Conservation (phyloP, 2,329 filamentous ascomycete species). For the Claviceps digitariae region DNA sequence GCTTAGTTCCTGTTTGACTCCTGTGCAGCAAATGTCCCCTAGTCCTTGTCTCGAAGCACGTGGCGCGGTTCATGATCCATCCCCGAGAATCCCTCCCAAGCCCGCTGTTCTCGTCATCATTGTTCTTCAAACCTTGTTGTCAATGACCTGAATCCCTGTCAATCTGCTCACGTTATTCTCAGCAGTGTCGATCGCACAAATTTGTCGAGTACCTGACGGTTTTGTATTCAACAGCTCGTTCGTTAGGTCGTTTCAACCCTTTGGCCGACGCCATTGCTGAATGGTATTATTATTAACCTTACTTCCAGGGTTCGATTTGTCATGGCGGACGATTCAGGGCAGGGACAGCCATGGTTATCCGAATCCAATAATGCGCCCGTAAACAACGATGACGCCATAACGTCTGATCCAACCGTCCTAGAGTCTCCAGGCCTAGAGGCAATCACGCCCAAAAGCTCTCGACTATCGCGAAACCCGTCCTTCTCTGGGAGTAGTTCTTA, state of each 20-base stretch:
- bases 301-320: neutral
- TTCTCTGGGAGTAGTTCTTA: slow-evolving; percentile 78
- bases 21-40: neutral
- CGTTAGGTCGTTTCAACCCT: neutral
- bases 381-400: slow-evolving; percentile 26
- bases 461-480: slow-evolving; percentile 62
- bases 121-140: neutral
- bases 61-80: neutral
- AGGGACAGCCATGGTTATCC: neutral
- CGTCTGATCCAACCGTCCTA: slow-evolving; percentile 28
- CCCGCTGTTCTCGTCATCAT: too few species aligned
- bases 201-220: neutral
- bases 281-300: neutral
- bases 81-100: neutral
- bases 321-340: slow-evolving; percentile 1
- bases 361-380: slow-evolving; percentile 26
- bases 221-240: neutral
- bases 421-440: slow-evolving; percentile 40
- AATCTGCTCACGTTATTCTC: neutral
- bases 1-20: neutral
- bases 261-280: neutral
- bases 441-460: slow-evolving; percentile 33
- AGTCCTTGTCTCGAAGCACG: neutral
- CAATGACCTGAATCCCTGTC: neutral
- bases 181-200: neutral